Percentiles rank a stretch among this genome's conserved stretches.
phyloP scores from a whole-genome alignment of 2,329 filamentous ascomycete genomes.

The Claviceps maximensis region DNA sequence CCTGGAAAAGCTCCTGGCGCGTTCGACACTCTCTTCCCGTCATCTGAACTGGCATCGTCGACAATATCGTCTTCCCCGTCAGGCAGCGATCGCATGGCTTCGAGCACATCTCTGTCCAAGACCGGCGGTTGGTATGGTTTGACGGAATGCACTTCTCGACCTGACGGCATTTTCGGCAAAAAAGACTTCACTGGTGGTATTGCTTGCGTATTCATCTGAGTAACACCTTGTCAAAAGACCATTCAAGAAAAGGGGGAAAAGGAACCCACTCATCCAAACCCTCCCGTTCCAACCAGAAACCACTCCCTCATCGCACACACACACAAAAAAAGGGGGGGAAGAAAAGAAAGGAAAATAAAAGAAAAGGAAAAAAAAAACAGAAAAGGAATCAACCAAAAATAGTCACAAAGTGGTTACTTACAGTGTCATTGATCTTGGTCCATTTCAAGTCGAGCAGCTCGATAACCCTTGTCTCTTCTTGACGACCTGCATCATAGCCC shows the following conservation, averaged over 20 bases:
- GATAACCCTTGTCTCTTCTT: slow-evolving; percentile 75
- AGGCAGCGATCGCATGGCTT: slow-evolving; percentile 37
- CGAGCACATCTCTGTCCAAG: slow-evolving; percentile 52
- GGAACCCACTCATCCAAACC: background rate
- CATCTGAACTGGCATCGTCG: slow-evolving; percentile 25
- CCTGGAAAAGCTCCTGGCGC: slow-evolving; percentile 38
- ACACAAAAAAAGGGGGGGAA: background rate
- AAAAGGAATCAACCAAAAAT: background rate
- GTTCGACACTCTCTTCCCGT: slow-evolving; percentile 19
- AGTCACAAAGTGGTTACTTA: slow-evolving; percentile 28
- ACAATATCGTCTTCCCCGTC: slow-evolving; percentile 20
- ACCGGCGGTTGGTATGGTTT: slow-evolving; percentile 53
- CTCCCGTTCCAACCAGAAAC: too few relatives aligned
- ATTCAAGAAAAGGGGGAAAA: background rate
- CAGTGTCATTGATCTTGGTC: slow-evolving; percentile 86
- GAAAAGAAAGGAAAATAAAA: background rate
- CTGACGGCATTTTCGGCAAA: slow-evolving; percentile 69
- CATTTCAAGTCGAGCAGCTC: slow-evolving; percentile 83
- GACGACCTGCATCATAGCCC: slow-evolving; percentile 71
- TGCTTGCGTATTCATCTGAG: slow-evolving; percentile 63
- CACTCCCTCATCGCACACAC: too few relatives aligned
- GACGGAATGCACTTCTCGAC: slow-evolving; percentile 68
- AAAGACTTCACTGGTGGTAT: slow-evolving; percentile 62
- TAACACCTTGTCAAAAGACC: background rate
- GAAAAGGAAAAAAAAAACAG: background rate